phyloP scores from a whole-genome alignment of 306 rosid species.

The Alnus glutinosa region DNA sequence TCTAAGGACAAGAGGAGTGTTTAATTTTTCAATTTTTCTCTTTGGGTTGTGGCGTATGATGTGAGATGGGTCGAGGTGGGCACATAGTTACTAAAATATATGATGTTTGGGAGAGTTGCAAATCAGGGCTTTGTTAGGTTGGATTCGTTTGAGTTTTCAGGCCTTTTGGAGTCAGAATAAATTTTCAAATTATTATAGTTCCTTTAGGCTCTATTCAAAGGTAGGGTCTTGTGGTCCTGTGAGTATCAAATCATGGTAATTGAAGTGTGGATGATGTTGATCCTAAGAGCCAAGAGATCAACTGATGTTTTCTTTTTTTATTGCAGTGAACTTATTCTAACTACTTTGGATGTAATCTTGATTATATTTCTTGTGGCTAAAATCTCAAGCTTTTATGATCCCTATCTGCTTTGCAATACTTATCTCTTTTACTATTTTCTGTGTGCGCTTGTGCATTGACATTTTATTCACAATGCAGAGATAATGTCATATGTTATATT shows the following conservation, averaged over 20 bases:
- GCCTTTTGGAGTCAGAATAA: background rate
- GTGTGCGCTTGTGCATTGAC: background rate
- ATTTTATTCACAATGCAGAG: background rate
- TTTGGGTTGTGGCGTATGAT: background rate
- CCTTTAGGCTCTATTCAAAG: background rate
- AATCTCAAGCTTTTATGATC: background rate
- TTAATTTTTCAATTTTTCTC: background rate
- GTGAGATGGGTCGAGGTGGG: background rate
- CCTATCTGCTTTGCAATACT: background rate
- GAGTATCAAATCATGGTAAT: constrained; percentile 4
- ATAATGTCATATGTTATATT: background rate
- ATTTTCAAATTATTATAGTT: background rate
- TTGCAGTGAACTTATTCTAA: background rate
- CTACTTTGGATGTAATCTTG: background rate
- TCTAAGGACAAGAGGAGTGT: background rate
- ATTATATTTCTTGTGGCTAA: background rate
- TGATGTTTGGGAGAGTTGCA: background rate
- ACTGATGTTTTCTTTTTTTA: background rate
- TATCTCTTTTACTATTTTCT: background rate
- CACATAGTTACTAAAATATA: background rate
- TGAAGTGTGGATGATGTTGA: background rate
- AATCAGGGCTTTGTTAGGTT: background rate
- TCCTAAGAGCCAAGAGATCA: background rate
- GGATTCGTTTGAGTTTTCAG: background rate
- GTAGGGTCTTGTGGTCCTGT: background rate